A percentile compares a stretch with the other conserved stretches of the same genome.
These are phyloP conservation scores for Zizania palustris DNA, from an alignment of 202 grass and related monocot species.

Conservation along the genomic window DNA sequence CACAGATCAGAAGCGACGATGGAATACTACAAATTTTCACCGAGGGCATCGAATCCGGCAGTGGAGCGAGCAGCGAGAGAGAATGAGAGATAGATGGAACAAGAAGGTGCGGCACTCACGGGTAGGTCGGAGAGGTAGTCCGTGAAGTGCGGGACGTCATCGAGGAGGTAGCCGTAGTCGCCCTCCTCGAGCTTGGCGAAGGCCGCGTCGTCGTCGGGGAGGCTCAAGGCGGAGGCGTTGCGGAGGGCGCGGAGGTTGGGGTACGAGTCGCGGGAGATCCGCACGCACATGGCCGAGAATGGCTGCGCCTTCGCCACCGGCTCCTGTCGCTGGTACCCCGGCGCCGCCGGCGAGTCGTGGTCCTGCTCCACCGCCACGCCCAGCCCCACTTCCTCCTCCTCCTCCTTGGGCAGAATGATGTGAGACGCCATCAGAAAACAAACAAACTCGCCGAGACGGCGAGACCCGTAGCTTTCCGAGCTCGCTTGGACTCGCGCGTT, in stretches of 20 bases:
- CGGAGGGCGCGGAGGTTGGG: conserved; percentile 60
- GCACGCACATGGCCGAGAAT: conserved; percentile 72
- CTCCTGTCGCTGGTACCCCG: conserved; percentile 2
- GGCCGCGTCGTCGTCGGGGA: conserved; percentile 43
- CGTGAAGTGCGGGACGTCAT: conserved; percentile 85
- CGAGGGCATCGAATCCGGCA: conserved; percentile 4
- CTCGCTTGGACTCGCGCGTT: not conserved
- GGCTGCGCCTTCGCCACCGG: conserved; percentile 40
- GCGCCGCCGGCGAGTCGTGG: conserved; percentile 47
- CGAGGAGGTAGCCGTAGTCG: conserved; percentile 83
- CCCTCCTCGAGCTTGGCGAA: conserved; percentile 60
- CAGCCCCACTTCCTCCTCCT: conserved; percentile 20
- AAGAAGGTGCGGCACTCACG: conserved; percentile 50
- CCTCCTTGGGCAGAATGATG: conserved; percentile 57
- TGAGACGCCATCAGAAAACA: conserved; percentile 47
- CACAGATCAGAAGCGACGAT: conserved; percentile 1
- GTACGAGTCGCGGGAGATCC: conserved; percentile 73
- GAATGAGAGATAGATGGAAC: not conserved
- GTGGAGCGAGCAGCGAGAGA: not conserved
- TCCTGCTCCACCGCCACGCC: conserved; percentile 49
- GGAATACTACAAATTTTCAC: not conserved
- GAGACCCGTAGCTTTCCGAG: not conserved
- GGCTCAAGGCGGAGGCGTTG: conserved; percentile 27
- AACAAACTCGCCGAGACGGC: not conserved
- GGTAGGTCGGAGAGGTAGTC: conserved; percentile 80